Percentiles rank a stretch among this genome's conserved stretches.
phyloP scores from a whole-genome alignment of 768 basidiomycete genomes.

The Tubosaeta sp. region DNA sequence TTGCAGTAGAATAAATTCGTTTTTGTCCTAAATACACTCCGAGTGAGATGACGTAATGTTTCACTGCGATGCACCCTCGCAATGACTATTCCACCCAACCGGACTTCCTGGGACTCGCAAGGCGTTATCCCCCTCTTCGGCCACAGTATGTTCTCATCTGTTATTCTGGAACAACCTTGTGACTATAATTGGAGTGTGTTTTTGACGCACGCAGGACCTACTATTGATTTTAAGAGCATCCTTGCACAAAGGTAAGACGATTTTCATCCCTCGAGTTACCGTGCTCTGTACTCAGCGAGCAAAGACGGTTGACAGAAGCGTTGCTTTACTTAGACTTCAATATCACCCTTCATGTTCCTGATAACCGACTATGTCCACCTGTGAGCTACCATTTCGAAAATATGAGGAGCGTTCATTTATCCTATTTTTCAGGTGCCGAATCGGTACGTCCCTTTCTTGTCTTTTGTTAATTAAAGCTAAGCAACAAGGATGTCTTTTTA shows the following conservation, averaged over 20 bases:
- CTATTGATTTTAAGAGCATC: conserved; percentile 76
- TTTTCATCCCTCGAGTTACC: not conserved
- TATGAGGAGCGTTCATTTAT: not conserved
- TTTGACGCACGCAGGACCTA: conserved; percentile 28
- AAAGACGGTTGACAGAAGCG: conserved; percentile 74
- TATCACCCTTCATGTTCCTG: conserved; percentile 56
- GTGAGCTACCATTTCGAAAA: conserved; percentile 40
- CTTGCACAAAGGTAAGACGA: conserved; percentile 57
- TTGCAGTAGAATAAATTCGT: not conserved
- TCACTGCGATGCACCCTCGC: conserved; percentile 38
- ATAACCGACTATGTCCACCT: conserved; percentile 81
- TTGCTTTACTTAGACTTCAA: conserved; percentile 73
- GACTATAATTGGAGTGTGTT: conserved; percentile 21
- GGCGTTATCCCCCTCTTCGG: conserved; percentile 51
- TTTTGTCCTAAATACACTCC: too few species aligned
- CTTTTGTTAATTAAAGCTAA: not conserved
- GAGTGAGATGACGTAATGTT: not conserved
- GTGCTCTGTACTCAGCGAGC: conserved; percentile 9
- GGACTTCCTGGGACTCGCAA: conserved; percentile 59
- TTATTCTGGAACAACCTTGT: not conserved
- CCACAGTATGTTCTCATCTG: conserved; percentile 41
- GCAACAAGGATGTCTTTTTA: not conserved
- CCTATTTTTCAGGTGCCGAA: conserved; percentile 58
- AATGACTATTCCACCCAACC: conserved; percentile 46
- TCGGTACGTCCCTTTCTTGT: conserved; percentile 39